Base-by-base conservation (phyloP, 2,329 filamentous ascomycete species). In the Fusarium sp. region DNA sequence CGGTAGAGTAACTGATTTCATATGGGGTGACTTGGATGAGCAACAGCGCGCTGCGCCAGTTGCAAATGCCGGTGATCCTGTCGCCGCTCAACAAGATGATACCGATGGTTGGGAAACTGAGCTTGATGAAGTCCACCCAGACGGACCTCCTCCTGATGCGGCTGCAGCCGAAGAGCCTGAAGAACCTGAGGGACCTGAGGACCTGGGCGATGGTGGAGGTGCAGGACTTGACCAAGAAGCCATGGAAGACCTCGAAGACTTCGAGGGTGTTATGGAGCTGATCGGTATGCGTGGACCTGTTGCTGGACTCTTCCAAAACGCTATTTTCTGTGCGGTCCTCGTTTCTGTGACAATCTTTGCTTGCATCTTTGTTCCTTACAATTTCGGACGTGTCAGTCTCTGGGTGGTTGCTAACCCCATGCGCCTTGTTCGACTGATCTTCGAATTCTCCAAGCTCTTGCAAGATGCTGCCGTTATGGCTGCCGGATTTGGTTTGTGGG, bases 221-320 rank as follows among this genome's bases (percentile, higher is more conserved):
- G 91, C 90, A 22, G 93, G 89, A 14, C 85, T 96, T 41, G 94
- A 98, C 62, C 88, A 90, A 61, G 92, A 94, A 75, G 92, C 91
- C 15, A 88, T 94, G 47, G 93, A 95, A 48, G 93, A 98, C 75
- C 93, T 93, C 15, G 96, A 99, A 82, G 96, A 99, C 79, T 90
- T 99, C 22, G 96, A 99, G 80, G 96, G 96, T 1, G 94, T 99
- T 59, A 91, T 99, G 86, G 96, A 99, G 81, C 89, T 99, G 22
- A 93, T 99, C 67, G 96, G 96, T 42, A 97, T 99, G 93, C 94
- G 97, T 79, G 96, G 96, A 0, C 96, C 96, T 1, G 87, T 99
- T 7, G 92, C 93, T 20, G 95, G 94, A 6, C 88, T 99, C 11
- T 91, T 98, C 75, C 96, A 99, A 79, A 99, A 99, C 76, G 95